Evolutionary conservation across 129 eudicot species (phyloP), one percentile per base, ranked within the genome.

Genomic region (Artemisia tridentata): DNA sequence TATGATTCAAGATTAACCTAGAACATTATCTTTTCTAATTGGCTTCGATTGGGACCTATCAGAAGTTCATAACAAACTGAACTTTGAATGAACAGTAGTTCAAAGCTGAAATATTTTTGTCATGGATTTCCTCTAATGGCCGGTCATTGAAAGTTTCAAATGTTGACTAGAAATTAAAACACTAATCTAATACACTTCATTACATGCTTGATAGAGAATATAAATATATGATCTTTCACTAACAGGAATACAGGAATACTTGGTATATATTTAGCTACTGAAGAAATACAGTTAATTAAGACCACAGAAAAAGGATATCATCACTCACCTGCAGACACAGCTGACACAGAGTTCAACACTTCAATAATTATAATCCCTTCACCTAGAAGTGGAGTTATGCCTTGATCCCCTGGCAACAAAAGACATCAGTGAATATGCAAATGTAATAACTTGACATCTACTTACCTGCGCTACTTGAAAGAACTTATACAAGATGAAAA

Each of bases 331-430:
- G 91, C 53, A 31, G 41, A 31, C 15, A 13, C 56, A 48, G 5
- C n/a, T n/a, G n/a, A n/a, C n/a, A n/a, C n/a, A n/a, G n/a, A 46
- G 18, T 50, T 68, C 75, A 80, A 25, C 67, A 50, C 75, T 74
- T 80, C 70, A 91, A 86, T 92, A 89, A 78, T 83, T 83, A 73
- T 92, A 92, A 75, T 69, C 85, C 77, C 81, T 85, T 69, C 96
- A 68, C 71, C 98, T 86, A 21, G 98, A 79, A 43, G 54, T 70
- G 67, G 89, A 80, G 80, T 69, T 80, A 75, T 84, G 95, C 67
- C 90, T 87, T 46, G 96, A 80, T 76, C 83, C 80, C 92, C 98
- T 92, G 86, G 57, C 47, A 67, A 73, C 64, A 72, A 63, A 75
- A 64, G 86, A 61, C 56, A 67, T 70, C 59, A 72, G 71, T 72